Evolutionary conservation across 179 eudicot genomes (phyloP).

Genomic region (Nepenthes alata): DNA sequence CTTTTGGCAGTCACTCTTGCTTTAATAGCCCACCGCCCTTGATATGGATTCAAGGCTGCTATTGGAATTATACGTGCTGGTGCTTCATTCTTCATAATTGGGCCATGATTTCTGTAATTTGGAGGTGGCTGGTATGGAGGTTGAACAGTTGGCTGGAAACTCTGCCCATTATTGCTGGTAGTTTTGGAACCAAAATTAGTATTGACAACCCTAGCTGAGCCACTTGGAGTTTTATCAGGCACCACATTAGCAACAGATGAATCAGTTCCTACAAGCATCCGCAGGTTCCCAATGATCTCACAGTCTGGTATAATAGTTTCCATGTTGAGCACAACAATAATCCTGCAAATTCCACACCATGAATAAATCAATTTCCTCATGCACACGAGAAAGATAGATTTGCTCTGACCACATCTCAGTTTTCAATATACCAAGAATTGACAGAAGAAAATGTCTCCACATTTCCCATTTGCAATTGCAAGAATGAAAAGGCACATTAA

Average conservation of each 20-base stretch:
- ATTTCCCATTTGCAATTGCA: too few relatives aligned
- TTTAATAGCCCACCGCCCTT: slow-evolving; percentile 94
- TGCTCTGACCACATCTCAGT: too few relatives aligned
- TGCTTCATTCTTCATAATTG: slow-evolving; percentile 93
- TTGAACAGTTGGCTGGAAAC: slow-evolving; percentile 64
- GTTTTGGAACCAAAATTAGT: slow-evolving; percentile 13
- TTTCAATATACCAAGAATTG: too few relatives aligned
- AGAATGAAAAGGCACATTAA: too few relatives aligned
- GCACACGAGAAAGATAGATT: neutral
- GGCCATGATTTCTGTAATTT: slow-evolving; percentile 64
- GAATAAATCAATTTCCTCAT: neutral
- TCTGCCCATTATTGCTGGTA: slow-evolving; percentile 26
- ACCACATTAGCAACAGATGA: slow-evolving; percentile 25
- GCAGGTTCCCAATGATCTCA: slow-evolving; percentile 68
- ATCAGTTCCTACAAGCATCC: slow-evolving; percentile 25
- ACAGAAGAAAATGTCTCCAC: too few relatives aligned
- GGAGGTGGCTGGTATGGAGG: slow-evolving; percentile 95
- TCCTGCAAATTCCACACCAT: slow-evolving; percentile 42
- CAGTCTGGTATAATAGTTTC: slow-evolving; percentile 74
- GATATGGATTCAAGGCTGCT: slow-evolving; percentile 86
- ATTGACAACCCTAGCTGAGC: slow-evolving; percentile 15
- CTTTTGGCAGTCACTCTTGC: slow-evolving; percentile 94
- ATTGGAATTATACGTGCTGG: slow-evolving; percentile 84
- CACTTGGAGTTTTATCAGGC: slow-evolving; percentile 13
- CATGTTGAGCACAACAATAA: slow-evolving; percentile 76